Base-by-base conservation (phyloP, 1,284 basidiomycete species). In the Trichosporon sp. region DNA sequence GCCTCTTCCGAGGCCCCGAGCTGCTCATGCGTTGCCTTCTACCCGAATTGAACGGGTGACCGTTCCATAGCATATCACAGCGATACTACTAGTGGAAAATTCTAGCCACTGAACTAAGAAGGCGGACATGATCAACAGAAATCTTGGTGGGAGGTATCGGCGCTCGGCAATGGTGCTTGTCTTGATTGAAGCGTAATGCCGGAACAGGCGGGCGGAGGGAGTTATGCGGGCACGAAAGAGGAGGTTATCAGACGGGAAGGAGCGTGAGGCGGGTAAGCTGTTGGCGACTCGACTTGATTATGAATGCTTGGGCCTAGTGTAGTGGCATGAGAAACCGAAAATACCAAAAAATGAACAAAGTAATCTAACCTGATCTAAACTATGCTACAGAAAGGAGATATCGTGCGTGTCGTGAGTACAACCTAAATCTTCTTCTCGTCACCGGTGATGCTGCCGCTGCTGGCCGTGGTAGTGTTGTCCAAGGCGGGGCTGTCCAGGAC, bases 101-200 rank as follows among this genome's bases (percentile, higher is more conserved):
- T 59, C 58, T 59, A 59, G 37, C 58, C 58, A 59, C 58, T 59
- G 58, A 59, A 59, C 58, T 59, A 59, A 59, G 58, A 44, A 59
- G 58, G 58, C 58, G 19, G 49, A 29, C 25, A 29, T 14, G n/a
- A n/a, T n/a, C n/a, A n/a, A n/a, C n/a, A n/a, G n/a, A n/a, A n/a
- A n/a, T n/a, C n/a, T n/a, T n/a, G n/a, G n/a, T n/a, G n/a, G n/a
- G n/a, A n/a, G n/a, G n/a, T n/a, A n/a, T n/a, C n/a, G n/a, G n/a
- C n/a, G n/a, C n/a, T n/a, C n/a, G n/a, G n/a, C n/a, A n/a, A n/a
- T n/a, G n/a, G n/a, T n/a, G n/a, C n/a, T n/a, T n/a, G n/a, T n/a
- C n/a, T n/a, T n/a, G n/a, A n/a, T n/a, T n/a, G n/a, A n/a, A n/a
- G n/a, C n/a, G n/a, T n/a, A n/a, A n/a, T n/a, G n/a, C n/a, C n/a